These are phyloP conservation scores for Hypseocharis bilobata DNA, from an alignment of 441 rosid genomes.

Conservation along the genomic window DNA sequence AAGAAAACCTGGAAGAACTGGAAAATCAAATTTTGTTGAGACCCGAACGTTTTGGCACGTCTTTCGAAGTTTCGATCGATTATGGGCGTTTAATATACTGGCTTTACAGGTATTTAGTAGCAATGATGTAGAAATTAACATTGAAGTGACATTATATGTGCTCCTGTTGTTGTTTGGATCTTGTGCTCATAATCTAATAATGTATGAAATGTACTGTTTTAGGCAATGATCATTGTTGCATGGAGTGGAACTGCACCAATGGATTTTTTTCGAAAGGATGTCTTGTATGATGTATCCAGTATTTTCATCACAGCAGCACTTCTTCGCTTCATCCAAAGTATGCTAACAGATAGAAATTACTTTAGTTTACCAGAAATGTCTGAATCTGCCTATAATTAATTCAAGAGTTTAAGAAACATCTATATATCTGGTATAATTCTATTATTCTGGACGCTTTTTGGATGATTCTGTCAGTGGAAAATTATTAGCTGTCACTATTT, in stretches of 20 bases:
- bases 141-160: neutral
- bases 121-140: too few species aligned
- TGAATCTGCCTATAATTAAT: too few species aligned
- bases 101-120: constrained; percentile 69
- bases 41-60: constrained; percentile 93
- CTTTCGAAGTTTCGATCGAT: constrained; percentile 81
- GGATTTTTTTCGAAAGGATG: constrained; percentile 51
- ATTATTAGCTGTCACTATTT: too few species aligned
- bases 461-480: too few species aligned
- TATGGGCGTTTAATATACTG: constrained; percentile 85
- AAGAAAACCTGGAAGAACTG: constrained; percentile 52
- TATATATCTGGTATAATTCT: too few species aligned
- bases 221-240: constrained; percentile 83
- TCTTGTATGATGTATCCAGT: constrained; percentile 65
- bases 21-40: constrained; percentile 89
- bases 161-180: constrained; percentile 17
- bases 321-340: constrained; percentile 85
- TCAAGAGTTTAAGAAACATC: too few species aligned
- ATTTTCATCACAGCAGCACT: constrained; percentile 88
- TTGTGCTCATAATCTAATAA: neutral
- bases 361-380: too few species aligned
- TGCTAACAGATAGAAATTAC: constrained; percentile 6
- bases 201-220: constrained; percentile 22
- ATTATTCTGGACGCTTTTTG: too few species aligned
- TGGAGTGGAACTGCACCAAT: constrained; percentile 52